Evolutionary conservation across 1,284 basidiomycete species (phyloP).

Genomic region (Pseudozyma tsukubaensis): DNA sequence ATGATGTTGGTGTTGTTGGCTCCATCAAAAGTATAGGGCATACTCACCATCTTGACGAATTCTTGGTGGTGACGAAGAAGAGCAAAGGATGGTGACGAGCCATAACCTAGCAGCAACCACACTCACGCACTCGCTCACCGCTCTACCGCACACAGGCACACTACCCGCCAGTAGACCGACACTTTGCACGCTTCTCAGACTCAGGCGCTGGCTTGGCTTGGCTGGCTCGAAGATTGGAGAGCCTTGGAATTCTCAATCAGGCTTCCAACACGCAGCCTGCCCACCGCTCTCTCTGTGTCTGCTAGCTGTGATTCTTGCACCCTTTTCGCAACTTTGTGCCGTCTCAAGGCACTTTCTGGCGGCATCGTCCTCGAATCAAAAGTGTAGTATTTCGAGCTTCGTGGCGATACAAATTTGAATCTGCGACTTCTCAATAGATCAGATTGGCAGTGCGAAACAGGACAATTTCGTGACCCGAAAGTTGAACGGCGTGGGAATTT

Average conservation of each 20-base stretch:
- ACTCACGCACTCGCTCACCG: slow-evolving; percentile 5
- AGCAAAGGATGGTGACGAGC: slow-evolving; percentile 42
- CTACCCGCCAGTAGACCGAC: no score
- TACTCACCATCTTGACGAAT: slow-evolving; percentile 58
- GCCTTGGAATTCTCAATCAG: no score
- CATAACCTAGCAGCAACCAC: slow-evolving; percentile 29
- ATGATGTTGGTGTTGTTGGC: slow-evolving; percentile 29
- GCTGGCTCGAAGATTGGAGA: no score
- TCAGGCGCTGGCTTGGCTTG: no score
- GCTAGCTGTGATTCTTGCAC: no score
- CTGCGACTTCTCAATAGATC: neutral
- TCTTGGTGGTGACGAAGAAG: slow-evolving; percentile 51
- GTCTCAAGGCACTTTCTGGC: no score
- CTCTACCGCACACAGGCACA: neutral
- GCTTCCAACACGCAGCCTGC: no score
- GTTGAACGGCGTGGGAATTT: slow-evolving; percentile 33
- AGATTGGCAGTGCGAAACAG: neutral
- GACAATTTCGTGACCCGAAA: neutral
- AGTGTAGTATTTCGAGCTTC: no score
- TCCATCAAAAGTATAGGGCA: slow-evolving; percentile 12
- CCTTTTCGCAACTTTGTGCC: no score
- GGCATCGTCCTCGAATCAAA: no score
- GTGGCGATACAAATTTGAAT: slow-evolving; percentile 24
- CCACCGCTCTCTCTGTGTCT: no score
- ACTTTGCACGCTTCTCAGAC: neutral